phyloP scores from a whole-genome alignment of 805 yeast species.

The Yarrowia sp. region DNA sequence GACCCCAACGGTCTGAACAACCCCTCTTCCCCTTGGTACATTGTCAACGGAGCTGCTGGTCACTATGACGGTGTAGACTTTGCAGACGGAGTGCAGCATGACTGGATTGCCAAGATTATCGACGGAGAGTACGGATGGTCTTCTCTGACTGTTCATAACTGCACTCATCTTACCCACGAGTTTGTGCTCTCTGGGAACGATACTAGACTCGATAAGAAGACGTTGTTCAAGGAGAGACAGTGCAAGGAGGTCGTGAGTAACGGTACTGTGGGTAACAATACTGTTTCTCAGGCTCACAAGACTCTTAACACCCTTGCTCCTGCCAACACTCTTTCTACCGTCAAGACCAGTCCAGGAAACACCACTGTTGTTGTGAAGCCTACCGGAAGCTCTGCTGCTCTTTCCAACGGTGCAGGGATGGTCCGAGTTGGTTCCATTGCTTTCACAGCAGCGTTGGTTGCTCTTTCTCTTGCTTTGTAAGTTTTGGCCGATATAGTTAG shows the following conservation, averaged over 20 bases:
- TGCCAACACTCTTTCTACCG: no score
- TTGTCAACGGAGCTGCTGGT: conserved; percentile 49
- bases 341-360: no score
- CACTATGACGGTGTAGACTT: conserved; percentile 47
- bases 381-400: no score
- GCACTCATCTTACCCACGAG: conserved; percentile 48
- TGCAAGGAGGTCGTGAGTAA: neutral
- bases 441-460: no score
- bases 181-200: conserved; percentile 46
- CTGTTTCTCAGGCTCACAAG: no score
- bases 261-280: no score
- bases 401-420: no score
- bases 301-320: no score
- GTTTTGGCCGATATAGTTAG: no score
- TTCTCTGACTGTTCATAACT: conserved; percentile 47
- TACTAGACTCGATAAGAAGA: conserved; percentile 45
- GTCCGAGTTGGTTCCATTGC: no score
- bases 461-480: no score
- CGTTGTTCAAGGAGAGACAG: conserved; percentile 44
- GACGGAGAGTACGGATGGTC: conserved; percentile 46
- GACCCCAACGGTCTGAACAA: conserved; percentile 48
- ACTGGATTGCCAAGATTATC: conserved; percentile 37
- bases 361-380: no score
- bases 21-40: conserved; percentile 49
- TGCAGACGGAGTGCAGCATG: conserved; percentile 16